A percentile compares a stretch with the other conserved stretches of the same genome.
Evolutionary conservation across 2,329 filamentous ascomycete genomes (phyloP).

Genomic region (Cyphellophora attinorum): DNA sequence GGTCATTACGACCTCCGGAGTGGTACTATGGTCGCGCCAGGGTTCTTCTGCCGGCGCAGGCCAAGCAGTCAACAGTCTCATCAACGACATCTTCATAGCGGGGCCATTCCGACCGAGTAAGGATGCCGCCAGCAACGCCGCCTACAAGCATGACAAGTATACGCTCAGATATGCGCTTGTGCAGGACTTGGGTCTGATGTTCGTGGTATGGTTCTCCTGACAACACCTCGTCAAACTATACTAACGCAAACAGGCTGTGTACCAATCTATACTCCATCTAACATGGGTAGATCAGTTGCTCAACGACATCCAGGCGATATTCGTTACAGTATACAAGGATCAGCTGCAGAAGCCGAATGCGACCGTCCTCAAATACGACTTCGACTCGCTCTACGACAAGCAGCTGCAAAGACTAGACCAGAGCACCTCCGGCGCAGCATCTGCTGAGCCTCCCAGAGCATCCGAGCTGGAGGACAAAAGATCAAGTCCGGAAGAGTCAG

Average conservation of each 20-base stretch:
- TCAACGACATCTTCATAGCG: slow-evolving; percentile 95
- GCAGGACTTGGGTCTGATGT: slow-evolving; percentile 90
- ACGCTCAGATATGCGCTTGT: slow-evolving; percentile 87
- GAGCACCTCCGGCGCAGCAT: slow-evolving; percentile 27
- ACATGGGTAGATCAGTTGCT: slow-evolving; percentile 96
- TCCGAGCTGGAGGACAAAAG: slow-evolving; percentile 34
- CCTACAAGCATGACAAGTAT: slow-evolving; percentile 85
- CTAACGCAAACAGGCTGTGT: slow-evolving; percentile 97
- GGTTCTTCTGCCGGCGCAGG: slow-evolving; percentile 71
- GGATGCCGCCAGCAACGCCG: slow-evolving; percentile 55
- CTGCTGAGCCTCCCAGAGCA: slow-evolving; percentile 35
- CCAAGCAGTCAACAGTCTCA: slow-evolving; percentile 88
- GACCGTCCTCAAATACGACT: slow-evolving; percentile 70
- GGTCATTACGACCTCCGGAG: slow-evolving; percentile 88
- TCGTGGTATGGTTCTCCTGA: slow-evolving; percentile 81
- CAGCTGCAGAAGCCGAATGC: slow-evolving; percentile 74
- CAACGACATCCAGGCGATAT: slow-evolving; percentile 88
- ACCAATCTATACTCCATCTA: slow-evolving; percentile 87
- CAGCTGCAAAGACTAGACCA: slow-evolving; percentile 71
- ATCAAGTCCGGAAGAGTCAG: slow-evolving; percentile 38
- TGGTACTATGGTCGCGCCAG: slow-evolving; percentile 90
- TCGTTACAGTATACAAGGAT: slow-evolving; percentile 80
- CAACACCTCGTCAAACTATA: too few species aligned
- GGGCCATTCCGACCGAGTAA: slow-evolving; percentile 60
- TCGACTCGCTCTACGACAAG: slow-evolving; percentile 90